Evolutionary conservation across 176 grass and related monocot genomes (phyloP), one percentile per base, ranked within the genome.

Genomic region (Aegilops bicornis): DNA sequence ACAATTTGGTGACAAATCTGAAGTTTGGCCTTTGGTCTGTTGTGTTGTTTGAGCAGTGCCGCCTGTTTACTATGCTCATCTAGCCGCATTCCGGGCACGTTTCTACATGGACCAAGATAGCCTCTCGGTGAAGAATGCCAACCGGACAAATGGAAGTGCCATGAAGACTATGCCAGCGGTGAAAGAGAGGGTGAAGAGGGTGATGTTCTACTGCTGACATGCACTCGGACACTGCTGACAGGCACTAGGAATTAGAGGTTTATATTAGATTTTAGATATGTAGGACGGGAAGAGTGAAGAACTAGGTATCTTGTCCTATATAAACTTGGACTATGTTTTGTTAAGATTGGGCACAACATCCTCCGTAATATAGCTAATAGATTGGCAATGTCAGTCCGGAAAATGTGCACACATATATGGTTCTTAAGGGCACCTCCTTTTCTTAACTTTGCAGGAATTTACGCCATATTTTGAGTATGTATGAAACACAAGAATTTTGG

Each of bases 181-280:
- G 63, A 92, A 92, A 81, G 93, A 95, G 74, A 95, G 35, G 88
- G 92, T 94, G 74, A 94, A 94, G 87, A 94, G 70, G 85, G 93
- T 95, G 64, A 92, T 92, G 90, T 95, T 95, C 82, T 95, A 92
- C 78, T 95, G 88, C 59, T 95, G 30, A 88, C 35, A 64, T 23
- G 52, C 27, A 79, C 24, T 37, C 64, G 3, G 37, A 27, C 61
- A 14, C 77, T 82, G 56, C 71, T 81, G 85, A 81, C n/a, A n/a
- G n/a, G n/a, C 60, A 84, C 42, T 67, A 82, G 78, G 23, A 63
- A 25, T 85, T 90, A 90, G 84, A 83, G 78, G 79, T 76, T 47
- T 83, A 62, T 69, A 74, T 37, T 37, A 37, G 36, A 37, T 37
- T 33, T 83, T 73, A 45, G 14, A 24, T 84, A 36, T 72, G 68